phyloP scores from a whole-genome alignment of 371 early-diverging fungal species.

The Rhizopus delemar region DNA sequence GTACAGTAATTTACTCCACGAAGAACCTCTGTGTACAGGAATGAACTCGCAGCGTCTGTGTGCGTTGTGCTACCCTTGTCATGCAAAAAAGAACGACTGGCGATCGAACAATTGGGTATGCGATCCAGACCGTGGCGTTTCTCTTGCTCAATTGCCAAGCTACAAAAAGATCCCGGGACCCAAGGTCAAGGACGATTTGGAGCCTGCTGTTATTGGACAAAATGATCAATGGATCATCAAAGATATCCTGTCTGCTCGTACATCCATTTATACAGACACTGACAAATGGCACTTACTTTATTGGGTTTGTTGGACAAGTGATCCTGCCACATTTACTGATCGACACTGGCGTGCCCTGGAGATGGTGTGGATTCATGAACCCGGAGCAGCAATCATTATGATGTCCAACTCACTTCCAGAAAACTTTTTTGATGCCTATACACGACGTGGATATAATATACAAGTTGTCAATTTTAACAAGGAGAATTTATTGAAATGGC shows the following conservation, averaged over 20 bases:
- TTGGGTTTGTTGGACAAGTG: constrained; percentile 71
- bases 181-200: constrained; percentile 41
- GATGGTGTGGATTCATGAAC: constrained; percentile 67
- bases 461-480: constrained; percentile 61
- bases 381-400: constrained; percentile 62
- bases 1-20: constrained; percentile 49
- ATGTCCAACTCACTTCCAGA: constrained; percentile 58
- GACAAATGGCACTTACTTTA: constrained; percentile 64
- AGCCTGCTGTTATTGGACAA: constrained; percentile 37
- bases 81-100: constrained; percentile 57
- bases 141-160: constrained; percentile 24
- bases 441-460: constrained; percentile 59
- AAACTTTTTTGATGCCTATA: constrained; percentile 59
- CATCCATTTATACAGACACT: constrained; percentile 58
- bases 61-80: constrained; percentile 61
- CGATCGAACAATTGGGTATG: constrained; percentile 52
- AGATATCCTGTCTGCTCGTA: constrained; percentile 52
- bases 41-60: constrained; percentile 31
- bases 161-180: constrained; percentile 29
- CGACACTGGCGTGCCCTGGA: constrained; percentile 69
- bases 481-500: constrained; percentile 55
- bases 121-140: constrained; percentile 54
- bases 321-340: constrained; percentile 58
- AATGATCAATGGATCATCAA: constrained; percentile 67
- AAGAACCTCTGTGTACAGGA: constrained; percentile 31